These are phyloP conservation scores for Crithidia thermophila DNA, from an alignment of 208 protist genomes.

Conservation along the genomic window DNA sequence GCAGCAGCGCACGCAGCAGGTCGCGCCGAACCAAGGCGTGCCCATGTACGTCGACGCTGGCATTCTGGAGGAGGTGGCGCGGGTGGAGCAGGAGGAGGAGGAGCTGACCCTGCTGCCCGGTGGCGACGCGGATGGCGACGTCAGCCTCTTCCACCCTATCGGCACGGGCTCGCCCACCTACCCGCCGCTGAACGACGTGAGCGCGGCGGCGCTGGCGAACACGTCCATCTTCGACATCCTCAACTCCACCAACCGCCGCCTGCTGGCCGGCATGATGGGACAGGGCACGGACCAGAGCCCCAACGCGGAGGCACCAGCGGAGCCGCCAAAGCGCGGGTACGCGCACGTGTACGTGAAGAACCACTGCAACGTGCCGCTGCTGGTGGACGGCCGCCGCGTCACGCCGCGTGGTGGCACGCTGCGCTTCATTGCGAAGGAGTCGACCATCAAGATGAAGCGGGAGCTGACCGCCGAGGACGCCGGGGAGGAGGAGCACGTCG, in stretches of 20 bases:
- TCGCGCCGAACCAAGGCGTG: conserved; percentile 30
- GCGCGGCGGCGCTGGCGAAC: conserved; percentile 8
- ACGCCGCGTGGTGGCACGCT: conserved; percentile 43
- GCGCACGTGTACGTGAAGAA: conserved; percentile 58
- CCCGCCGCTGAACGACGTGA: conserved; percentile 17
- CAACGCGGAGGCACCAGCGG: not conserved
- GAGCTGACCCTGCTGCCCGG: conserved; percentile 9
- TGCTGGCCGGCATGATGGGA: not conserved
- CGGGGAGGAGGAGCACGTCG: conserved; percentile 19
- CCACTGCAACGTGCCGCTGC: conserved; percentile 47
- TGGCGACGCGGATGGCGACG: not conserved
- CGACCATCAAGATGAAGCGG: conserved; percentile 34
- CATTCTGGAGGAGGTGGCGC: conserved; percentile 22
- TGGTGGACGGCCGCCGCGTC: conserved; percentile 38
- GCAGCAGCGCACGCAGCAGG: conserved; percentile 32
- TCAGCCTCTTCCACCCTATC: conserved; percentile 18
- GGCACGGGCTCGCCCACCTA: conserved; percentile 7
- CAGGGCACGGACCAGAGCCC: not conserved
- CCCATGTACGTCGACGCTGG: conserved; percentile 40
- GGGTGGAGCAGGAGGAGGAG: conserved; percentile 23
- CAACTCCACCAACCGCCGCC: conserved; percentile 16
- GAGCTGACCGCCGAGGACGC: conserved; percentile 17
- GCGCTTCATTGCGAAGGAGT: conserved; percentile 36
- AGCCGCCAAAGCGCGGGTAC: conserved; percentile 31
- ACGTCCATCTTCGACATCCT: conserved; percentile 39